Evolutionary conservation across 805 yeast species (phyloP).

Genomic region (Candida takata): DNA sequence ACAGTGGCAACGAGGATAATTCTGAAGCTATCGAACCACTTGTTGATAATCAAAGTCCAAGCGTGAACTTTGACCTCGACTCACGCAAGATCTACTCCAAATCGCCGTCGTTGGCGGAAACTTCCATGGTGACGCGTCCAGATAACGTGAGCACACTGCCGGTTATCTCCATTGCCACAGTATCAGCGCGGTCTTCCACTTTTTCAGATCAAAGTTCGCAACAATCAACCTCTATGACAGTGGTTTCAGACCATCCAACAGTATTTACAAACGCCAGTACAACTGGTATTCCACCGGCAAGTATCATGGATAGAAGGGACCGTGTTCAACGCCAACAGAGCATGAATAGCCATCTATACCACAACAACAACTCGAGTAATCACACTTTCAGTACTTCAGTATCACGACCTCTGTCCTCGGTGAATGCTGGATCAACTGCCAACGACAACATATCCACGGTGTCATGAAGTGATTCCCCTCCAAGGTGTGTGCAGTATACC

Average conservation of each 20-base stretch:
- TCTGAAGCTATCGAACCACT: no score
- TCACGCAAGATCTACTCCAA: slow-evolving; percentile 2
- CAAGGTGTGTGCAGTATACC: background rate
- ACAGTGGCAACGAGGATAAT: no score
- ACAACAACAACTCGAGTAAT: slow-evolving; percentile 15
- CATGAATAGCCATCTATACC: slow-evolving; percentile 15
- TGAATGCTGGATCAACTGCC: background rate
- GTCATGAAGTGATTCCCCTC: background rate
- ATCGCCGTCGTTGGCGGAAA: slow-evolving; percentile 8
- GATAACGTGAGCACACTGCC: slow-evolving; percentile 29
- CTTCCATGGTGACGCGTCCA: slow-evolving; percentile 4
- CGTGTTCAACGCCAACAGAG: slow-evolving; percentile 15
- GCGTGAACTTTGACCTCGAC: slow-evolving; percentile 1
- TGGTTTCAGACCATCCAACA: slow-evolving; percentile 29
- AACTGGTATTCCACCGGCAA: slow-evolving; percentile 68
- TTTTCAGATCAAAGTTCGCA: slow-evolving; percentile 28
- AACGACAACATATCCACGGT: background rate
- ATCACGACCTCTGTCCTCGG: slow-evolving; percentile 7
- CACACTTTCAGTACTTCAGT: slow-evolving; percentile 12
- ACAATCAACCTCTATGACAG: slow-evolving; percentile 31
- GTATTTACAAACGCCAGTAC: slow-evolving; percentile 57
- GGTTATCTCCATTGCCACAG: slow-evolving; percentile 27
- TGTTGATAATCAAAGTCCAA: no score
- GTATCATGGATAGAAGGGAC: slow-evolving; percentile 44
- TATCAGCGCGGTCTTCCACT: slow-evolving; percentile 30